Conservation (phyloP, 225 moss, liverwort and hornwort species). For the Sphagnum contortum region DNA sequence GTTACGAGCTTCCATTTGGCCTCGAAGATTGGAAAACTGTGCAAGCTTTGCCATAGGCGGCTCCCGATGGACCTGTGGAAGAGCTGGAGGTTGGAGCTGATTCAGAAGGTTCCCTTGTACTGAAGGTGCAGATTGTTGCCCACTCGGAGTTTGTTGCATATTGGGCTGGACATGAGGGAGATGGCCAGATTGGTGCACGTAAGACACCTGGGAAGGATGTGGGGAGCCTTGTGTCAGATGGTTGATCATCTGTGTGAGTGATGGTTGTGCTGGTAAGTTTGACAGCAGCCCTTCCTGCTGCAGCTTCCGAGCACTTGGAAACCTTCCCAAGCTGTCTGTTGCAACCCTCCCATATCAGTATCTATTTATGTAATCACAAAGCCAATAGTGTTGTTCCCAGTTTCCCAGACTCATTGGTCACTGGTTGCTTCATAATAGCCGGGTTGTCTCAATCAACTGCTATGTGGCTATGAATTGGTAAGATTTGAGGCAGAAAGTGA, state of each 20-base stretch:
- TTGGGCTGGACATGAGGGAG: slow-evolving; percentile 14
- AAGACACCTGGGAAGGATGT: slow-evolving; percentile 22
- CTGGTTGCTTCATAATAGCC: no score
- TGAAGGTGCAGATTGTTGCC: slow-evolving; percentile 27
- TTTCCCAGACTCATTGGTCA: no score
- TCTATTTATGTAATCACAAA: no score
- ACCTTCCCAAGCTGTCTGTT: slow-evolving; percentile 50
- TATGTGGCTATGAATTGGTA: no score
- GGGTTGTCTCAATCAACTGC: no score
- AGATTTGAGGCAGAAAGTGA: no score
- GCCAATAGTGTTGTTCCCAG: no score
- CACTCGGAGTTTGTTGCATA: slow-evolving; percentile 21
- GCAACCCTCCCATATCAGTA: no score
- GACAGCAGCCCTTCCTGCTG: slow-evolving; percentile 44
- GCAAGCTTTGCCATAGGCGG: slow-evolving; percentile 32
- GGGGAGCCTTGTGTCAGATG: slow-evolving; percentile 47
- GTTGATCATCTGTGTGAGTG: slow-evolving; percentile 49
- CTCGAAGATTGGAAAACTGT: slow-evolving; percentile 35
- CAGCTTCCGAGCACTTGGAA: slow-evolving; percentile 59
- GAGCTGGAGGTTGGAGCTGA: slow-evolving; percentile 19
- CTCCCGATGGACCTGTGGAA: slow-evolving; percentile 41
- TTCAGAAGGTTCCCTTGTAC: slow-evolving; percentile 33
- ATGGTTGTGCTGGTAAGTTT: slow-evolving; percentile 37
- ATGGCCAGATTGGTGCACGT: slow-evolving; percentile 30
- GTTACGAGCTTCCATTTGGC: slow-evolving; percentile 48